Conservation (phyloP, 2,329 filamentous ascomycete species). For the Aspergillus novofumigatus region DNA sequence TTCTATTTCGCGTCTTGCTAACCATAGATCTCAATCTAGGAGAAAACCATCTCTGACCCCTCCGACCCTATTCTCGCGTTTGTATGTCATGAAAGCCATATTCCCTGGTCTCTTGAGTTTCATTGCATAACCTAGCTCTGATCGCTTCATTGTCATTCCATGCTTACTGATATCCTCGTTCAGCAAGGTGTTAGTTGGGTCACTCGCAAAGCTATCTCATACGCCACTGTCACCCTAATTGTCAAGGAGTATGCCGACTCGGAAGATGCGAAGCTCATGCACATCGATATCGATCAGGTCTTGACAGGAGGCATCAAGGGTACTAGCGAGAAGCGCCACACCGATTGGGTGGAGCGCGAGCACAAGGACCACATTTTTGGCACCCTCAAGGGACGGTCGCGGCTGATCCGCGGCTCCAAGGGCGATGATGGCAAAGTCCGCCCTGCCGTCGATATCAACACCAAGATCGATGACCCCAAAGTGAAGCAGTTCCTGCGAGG, state of each 20-base stretch:
- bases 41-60: conserved; percentile 67
- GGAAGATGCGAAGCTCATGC: conserved; percentile 43
- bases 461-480: conserved; percentile 37
- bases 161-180: conserved; percentile 7
- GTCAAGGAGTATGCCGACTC: conserved; percentile 53
- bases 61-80: conserved; percentile 66
- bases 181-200: conserved; percentile 68
- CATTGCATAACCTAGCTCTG: neutral
- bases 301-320: conserved; percentile 67
- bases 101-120: conserved; percentile 1
- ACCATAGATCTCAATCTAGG: conserved; percentile 47
- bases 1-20: neutral
- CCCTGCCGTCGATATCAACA: conserved; percentile 32
- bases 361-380: conserved; percentile 82
- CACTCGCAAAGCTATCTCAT: conserved; percentile 65
- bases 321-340: conserved; percentile 55
- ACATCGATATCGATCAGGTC: conserved; percentile 70
- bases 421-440: conserved; percentile 36
- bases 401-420: conserved; percentile 42
- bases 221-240: conserved; percentile 65
- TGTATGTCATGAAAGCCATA: conserved; percentile 26
- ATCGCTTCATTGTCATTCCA: neutral
- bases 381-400: conserved; percentile 57
- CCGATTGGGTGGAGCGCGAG: conserved; percentile 58
- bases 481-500: conserved; percentile 38